These are phyloP conservation scores for Plasmopara viticola DNA, from an alignment of 352 stramenopile species.

Conservation along the genomic window DNA sequence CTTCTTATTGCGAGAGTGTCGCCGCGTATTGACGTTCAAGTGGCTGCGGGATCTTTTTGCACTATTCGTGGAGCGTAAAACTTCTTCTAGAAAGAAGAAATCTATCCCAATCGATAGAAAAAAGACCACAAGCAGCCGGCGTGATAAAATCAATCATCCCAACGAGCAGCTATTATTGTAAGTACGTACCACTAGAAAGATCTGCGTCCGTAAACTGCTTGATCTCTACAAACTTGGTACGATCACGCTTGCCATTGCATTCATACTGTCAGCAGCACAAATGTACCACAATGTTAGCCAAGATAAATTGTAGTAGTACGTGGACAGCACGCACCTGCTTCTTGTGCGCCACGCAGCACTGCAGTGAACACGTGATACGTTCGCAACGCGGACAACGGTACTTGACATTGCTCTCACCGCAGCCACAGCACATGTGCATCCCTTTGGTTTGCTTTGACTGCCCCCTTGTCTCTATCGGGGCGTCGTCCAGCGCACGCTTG, in stretches of 20 bases:
- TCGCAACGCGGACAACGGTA: constrained; percentile 83
- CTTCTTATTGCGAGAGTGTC: constrained; percentile 30
- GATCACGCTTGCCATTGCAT: constrained; percentile 78
- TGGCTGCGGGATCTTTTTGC: constrained; percentile 37
- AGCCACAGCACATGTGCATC: constrained; percentile 36
- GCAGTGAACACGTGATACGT: constrained; percentile 74
- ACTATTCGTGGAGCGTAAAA: constrained; percentile 50
- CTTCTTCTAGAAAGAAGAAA: constrained; percentile 72
- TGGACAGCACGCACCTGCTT: constrained; percentile 37
- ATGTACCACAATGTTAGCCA: constrained; percentile 3
- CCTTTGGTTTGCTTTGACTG: background rate
- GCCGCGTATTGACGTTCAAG: constrained; percentile 29
- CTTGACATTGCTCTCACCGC: constrained; percentile 52
- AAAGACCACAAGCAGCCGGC: background rate
- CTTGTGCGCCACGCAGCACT: constrained; percentile 77
- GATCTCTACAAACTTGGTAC: constrained; percentile 68
- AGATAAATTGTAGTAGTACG: background rate
- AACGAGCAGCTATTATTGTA: background rate
- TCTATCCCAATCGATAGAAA: constrained; percentile 24
- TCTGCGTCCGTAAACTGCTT: constrained; percentile 74
- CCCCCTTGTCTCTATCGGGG: constrained; percentile 5
- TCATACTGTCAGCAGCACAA: constrained; percentile 34
- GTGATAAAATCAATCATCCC: background rate
- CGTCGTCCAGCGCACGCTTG: constrained; percentile 36
- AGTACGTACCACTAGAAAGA: constrained; percentile 54